Evolutionary conservation across 306 rosid species (phyloP).

Genomic region (Cucurbita maxima): DNA sequence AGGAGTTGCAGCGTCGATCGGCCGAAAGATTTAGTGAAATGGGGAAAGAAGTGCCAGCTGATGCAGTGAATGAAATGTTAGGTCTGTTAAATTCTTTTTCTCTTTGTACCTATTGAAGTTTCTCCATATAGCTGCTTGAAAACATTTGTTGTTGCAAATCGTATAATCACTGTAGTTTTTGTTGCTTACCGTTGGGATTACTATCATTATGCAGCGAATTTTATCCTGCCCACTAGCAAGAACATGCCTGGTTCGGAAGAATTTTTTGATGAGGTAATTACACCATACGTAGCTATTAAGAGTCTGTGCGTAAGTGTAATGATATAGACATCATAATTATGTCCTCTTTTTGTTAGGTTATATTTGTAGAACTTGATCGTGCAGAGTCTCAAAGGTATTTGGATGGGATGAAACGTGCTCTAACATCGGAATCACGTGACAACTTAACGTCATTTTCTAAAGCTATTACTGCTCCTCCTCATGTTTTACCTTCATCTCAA

Average conservation of each 20-base stretch:
- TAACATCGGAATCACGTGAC: slow-evolving; percentile 2
- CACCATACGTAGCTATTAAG: not conserved
- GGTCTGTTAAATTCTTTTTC: slow-evolving; percentile 15
- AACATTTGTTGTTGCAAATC: not conserved
- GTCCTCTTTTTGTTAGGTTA: slow-evolving; percentile 22
- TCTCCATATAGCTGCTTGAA: not conserved
- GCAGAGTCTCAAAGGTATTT: slow-evolving; percentile 30
- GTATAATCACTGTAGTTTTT: not conserved
- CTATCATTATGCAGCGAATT: slow-evolving; percentile 26
- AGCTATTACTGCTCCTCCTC: slow-evolving; percentile 9
- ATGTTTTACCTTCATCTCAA: not conserved
- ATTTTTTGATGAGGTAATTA: slow-evolving; percentile 33
- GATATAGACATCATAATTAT: not conserved
- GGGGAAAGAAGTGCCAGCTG: slow-evolving; percentile 41
- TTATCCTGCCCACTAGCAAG: slow-evolving; percentile 40
- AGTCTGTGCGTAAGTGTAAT: slow-evolving; percentile 3
- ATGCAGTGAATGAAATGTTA: slow-evolving; percentile 36
- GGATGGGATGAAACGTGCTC: slow-evolving; percentile 36
- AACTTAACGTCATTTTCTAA: not conserved
- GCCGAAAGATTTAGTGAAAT: slow-evolving; percentile 28
- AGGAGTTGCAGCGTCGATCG: slow-evolving; percentile 27
- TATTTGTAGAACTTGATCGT: slow-evolving; percentile 39
- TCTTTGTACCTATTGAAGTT: not conserved
- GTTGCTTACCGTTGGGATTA: slow-evolving; percentile 1
- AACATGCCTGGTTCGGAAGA: slow-evolving; percentile 36